Evolutionary conservation across 192 early-diverging fungal species (phyloP).

Genomic region (Umbelopsis isabellina): DNA sequence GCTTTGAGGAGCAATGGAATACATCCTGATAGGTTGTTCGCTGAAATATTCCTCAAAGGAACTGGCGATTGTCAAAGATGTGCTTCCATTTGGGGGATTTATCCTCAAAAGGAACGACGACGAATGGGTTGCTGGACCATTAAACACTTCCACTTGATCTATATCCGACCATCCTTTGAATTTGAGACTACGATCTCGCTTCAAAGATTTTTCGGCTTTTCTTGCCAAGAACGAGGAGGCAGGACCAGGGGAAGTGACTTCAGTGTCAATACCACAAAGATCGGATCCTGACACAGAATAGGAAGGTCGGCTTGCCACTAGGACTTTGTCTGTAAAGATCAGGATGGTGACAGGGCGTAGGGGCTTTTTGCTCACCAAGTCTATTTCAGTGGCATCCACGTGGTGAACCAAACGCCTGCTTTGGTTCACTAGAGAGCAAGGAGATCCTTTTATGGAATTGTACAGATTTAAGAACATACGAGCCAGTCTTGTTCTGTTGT

Average conservation of each 20-base stretch:
- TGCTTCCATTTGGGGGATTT: constrained; percentile 3
- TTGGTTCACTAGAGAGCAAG: constrained; percentile 41
- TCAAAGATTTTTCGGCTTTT: constrained; percentile 9
- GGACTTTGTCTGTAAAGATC: constrained; percentile 42
- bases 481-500: constrained; percentile 36
- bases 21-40: constrained; percentile 29
- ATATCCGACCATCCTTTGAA: constrained; percentile 45
- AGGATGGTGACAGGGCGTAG: constrained; percentile 37
- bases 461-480: constrained; percentile 40
- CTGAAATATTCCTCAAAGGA: constrained; percentile 39
- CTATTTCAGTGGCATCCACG: constrained; percentile 38
- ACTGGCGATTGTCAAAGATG: constrained; percentile 1
- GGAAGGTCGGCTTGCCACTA: constrained; percentile 36
- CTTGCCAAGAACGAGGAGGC: constrained; percentile 2
- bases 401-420: constrained; percentile 30
- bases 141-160: constrained; percentile 36
- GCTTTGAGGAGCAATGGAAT: constrained; percentile 8
- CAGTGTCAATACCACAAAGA: constrained; percentile 24
- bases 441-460: constrained; percentile 35
- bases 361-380: constrained; percentile 32
- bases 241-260: constrained; percentile 6
- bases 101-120: constrained; percentile 34
- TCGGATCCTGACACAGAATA: constrained; percentile 30
- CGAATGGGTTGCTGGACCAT: constrained; percentile 19
- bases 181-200: constrained; percentile 17